These are phyloP conservation scores for Pulchroboletus neoregius DNA, from an alignment of 1,284 basidiomycete species.

Conservation along the genomic window DNA sequence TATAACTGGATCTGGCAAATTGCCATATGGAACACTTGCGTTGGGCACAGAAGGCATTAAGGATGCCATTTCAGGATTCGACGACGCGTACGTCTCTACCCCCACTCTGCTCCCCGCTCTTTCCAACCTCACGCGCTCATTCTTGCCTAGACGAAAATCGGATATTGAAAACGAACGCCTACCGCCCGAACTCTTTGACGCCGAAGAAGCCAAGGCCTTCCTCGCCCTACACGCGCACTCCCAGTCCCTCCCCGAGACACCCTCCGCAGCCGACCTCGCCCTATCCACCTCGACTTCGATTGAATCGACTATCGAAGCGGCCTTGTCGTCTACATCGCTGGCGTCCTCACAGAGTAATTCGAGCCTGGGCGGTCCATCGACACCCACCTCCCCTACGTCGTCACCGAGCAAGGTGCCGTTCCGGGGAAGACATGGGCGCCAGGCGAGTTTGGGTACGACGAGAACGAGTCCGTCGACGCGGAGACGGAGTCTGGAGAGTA, in stretches of 20 bases:
- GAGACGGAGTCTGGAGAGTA: conserved; percentile 90
- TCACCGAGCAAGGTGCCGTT: conserved; percentile 43
- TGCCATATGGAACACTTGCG: conserved; percentile 87
- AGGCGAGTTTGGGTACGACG: conserved; percentile 92
- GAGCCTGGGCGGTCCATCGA: conserved; percentile 17
- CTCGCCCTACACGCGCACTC: conserved; percentile 41
- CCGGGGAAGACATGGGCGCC: conserved; percentile 79
- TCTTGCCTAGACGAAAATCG: conserved; percentile 73
- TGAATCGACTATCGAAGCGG: conserved; percentile 42
- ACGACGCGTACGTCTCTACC: conserved; percentile 77
- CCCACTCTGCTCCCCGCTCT: background rate
- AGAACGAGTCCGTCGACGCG: conserved; percentile 94
- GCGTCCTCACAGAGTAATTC: conserved; percentile 27
- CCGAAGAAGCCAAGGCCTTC: conserved; percentile 64
- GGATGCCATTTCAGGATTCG: conserved; percentile 90
- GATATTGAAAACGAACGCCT: conserved; percentile 99
- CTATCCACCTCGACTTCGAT: conserved; percentile 46
- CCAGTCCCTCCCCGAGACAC: conserved; percentile 47
- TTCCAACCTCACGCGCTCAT: background rate
- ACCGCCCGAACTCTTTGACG: conserved; percentile 93
- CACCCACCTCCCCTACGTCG: conserved; percentile 37
- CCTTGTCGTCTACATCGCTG: conserved; percentile 42
- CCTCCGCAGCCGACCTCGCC: conserved; percentile 42
- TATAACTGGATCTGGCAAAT: conserved; percentile 71
- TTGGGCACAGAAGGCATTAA: conserved; percentile 94